Percentiles rank a stretch among this genome's conserved stretches.
Evolutionary conservation across 164 flowering plant species (phyloP).

Genomic region (Sextonia rubra): DNA sequence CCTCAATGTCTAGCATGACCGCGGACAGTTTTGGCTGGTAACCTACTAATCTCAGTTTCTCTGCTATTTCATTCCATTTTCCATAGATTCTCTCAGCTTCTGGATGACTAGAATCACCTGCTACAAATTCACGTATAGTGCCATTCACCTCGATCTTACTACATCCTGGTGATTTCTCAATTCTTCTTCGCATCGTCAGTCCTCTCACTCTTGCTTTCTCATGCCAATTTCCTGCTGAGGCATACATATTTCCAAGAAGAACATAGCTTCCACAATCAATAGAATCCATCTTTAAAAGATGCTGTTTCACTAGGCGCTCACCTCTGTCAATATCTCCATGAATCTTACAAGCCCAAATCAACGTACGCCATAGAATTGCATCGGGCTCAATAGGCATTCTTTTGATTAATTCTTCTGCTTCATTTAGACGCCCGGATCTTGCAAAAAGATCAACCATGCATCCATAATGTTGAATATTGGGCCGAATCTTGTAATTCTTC

Average conservation of each 20-base stretch:
- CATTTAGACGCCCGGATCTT: slow-evolving; percentile 35
- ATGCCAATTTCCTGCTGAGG: slow-evolving; percentile 40
- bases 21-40: slow-evolving; percentile 32
- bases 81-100: slow-evolving; percentile 33
- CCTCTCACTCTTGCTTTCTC: slow-evolving; percentile 40
- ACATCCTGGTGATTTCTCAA: slow-evolving; percentile 35
- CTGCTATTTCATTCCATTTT: slow-evolving; percentile 36
- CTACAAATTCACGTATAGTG: slow-evolving; percentile 36
- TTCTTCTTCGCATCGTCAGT: slow-evolving; percentile 33
- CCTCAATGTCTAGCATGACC: slow-evolving; percentile 38
- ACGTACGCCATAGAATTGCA: slow-evolving; percentile 37
- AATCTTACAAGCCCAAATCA: slow-evolving; percentile 39
- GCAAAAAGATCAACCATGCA: slow-evolving; percentile 47
- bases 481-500: slow-evolving; percentile 26
- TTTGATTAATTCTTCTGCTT: slow-evolving; percentile 41
- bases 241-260: slow-evolving; percentile 40
- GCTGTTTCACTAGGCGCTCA: slow-evolving; percentile 30
- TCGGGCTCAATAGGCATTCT: slow-evolving; percentile 41
- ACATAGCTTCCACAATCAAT: slow-evolving; percentile 35
- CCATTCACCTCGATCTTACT: slow-evolving; percentile 44
- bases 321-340: slow-evolving; percentile 32
- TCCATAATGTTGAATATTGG: slow-evolving; percentile 48
- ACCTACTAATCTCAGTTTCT: slow-evolving; percentile 24
- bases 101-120: slow-evolving; percentile 38
- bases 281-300: slow-evolving; percentile 20